Percentiles rank a stretch among this genome's conserved stretches.
phyloP scores from a whole-genome alignment of 208 protist genomes.

The Naegleria gruberi region DNA sequence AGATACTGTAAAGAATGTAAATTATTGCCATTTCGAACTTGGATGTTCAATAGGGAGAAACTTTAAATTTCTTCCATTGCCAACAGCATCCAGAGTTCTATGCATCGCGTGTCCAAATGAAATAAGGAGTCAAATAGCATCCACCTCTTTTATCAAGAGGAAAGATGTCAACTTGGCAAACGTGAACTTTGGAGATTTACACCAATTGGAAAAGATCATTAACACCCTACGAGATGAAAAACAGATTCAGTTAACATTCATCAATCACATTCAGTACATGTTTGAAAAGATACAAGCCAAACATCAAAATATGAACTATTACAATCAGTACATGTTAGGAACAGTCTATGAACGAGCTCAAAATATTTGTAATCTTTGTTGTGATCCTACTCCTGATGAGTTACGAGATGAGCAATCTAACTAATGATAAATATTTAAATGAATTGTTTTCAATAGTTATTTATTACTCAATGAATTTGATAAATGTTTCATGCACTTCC shows the following conservation, averaged over 20 bases:
- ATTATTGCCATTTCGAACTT: not conserved
- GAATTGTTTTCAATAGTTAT: too few species aligned
- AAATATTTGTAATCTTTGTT: not conserved
- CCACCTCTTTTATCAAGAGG: not conserved
- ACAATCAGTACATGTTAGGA: not conserved
- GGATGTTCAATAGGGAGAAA: not conserved
- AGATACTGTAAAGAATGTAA: not conserved
- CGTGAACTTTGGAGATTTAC: not conserved
- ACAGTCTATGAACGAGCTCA: not conserved
- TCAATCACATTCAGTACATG: slow-evolving; percentile 17
- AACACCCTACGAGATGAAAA: not conserved
- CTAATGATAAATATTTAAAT: too few species aligned
- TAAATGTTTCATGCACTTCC: too few species aligned
- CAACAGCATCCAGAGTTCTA: not conserved
- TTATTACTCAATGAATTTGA: too few species aligned
- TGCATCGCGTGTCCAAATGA: not conserved
- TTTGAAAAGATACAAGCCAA: slow-evolving; percentile 10
- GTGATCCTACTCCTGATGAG: not conserved
- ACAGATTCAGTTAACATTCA: not conserved
- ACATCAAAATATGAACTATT: not conserved
- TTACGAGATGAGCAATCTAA: too few species aligned
- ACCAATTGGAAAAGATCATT: not conserved
- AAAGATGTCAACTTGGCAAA: not conserved
- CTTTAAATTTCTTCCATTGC: not conserved
- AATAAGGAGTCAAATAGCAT: not conserved